Evolutionary conservation across 306 rosid genomes (phyloP).

Genomic region (Trichosanthes cucumerina): DNA sequence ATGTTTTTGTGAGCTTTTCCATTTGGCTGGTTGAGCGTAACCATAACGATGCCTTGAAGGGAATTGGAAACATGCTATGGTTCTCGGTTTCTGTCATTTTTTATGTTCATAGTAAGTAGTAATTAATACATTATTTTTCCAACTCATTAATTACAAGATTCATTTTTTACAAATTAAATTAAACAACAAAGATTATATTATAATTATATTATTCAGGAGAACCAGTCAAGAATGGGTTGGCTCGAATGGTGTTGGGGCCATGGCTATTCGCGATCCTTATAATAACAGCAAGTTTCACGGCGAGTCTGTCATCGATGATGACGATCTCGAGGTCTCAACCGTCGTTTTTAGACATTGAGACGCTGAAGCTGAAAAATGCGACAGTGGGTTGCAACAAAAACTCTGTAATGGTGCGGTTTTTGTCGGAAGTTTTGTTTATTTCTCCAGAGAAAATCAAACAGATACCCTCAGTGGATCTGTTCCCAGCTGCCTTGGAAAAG

Average conservation of each 20-base stretch:
- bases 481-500: background rate
- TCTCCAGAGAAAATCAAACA: background rate
- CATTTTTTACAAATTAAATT: too few species aligned
- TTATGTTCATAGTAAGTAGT: conserved; percentile 41
- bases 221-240: conserved; percentile 1
- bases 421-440: background rate
- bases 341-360: background rate
- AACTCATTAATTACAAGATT: too few species aligned
- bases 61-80: conserved; percentile 46
- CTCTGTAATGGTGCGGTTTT: background rate
- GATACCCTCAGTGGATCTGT: background rate
- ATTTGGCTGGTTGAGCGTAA: conserved; percentile 45
- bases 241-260: conserved; percentile 7
- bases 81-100: conserved; percentile 35
- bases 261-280: conserved; percentile 10
- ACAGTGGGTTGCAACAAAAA: conserved; percentile 9
- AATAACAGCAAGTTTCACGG: conserved; percentile 13
- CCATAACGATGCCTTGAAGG: conserved; percentile 23
- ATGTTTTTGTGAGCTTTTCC: conserved; percentile 29
- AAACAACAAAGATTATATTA: too few species aligned
- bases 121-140: too few species aligned
- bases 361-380: background rate
- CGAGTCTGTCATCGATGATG: conserved; percentile 9
- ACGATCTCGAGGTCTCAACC: background rate
- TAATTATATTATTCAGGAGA: too few species aligned